These are phyloP conservation scores for Lasiosphaeria miniovina DNA, from an alignment of 495 filamentous ascomycete genomes.

Conservation along the genomic window DNA sequence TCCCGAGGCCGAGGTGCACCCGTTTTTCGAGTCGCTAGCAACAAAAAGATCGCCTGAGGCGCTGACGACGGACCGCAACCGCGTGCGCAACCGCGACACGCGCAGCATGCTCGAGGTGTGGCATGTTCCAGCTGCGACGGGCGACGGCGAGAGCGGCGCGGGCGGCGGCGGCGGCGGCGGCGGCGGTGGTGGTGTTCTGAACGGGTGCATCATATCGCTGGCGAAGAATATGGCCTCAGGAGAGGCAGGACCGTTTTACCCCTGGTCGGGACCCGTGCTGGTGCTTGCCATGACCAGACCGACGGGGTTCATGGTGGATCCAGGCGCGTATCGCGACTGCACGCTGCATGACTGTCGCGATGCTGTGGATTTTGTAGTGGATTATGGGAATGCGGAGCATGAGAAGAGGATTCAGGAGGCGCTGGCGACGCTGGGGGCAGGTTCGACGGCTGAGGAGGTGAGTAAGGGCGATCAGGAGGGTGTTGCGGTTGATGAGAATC, in stretches of 20 bases:
- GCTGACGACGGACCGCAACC: slow-evolving; percentile 5
- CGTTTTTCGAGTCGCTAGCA: slow-evolving; percentile 6
- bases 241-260: slow-evolving; percentile 2
- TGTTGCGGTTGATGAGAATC: too few relatives aligned
- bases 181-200: too few relatives aligned
- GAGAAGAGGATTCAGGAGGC: not conserved
- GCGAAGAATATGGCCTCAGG: not conserved
- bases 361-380: slow-evolving; percentile 12
- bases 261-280: slow-evolving; percentile 6
- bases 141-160: not conserved
- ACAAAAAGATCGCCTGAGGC: too few relatives aligned
- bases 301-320: slow-evolving; percentile 14
- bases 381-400: slow-evolving; percentile 8
- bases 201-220: slow-evolving; percentile 2
- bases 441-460: too few relatives aligned
- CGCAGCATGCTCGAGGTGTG: slow-evolving; percentile 12
- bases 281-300: slow-evolving; percentile 11
- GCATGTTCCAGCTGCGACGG: not conserved
- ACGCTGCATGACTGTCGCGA: slow-evolving; percentile 4
- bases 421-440: not conserved
- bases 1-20: slow-evolving; percentile 2
- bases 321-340: slow-evolving; percentile 4
- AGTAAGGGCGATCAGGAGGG: too few relatives aligned
- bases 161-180: too few relatives aligned
- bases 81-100: slow-evolving; percentile 6